Conservation (phyloP, 208 protist species). For the Vickermania ingenoplastis region DNA sequence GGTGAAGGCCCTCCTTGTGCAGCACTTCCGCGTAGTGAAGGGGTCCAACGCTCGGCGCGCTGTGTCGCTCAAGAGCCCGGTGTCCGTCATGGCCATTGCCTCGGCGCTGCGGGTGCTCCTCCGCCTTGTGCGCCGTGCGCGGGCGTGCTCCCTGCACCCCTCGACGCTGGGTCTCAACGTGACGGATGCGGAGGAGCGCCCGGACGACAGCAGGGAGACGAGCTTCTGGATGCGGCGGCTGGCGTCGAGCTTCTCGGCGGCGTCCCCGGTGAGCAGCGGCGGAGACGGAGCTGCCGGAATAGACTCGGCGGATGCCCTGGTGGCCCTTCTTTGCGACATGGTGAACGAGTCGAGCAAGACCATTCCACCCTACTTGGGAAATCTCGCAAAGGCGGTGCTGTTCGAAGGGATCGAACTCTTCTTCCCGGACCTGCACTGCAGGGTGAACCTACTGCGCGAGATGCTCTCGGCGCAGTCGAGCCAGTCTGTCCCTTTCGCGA, state of each 20-base stretch:
- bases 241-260: neutral
- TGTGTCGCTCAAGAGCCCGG: slow-evolving; percentile 36
- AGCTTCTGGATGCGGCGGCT: neutral
- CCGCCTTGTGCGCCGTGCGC: slow-evolving; percentile 51
- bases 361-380: slow-evolving; percentile 33
- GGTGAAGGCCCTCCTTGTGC: slow-evolving; percentile 36
- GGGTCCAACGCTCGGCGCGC: slow-evolving; percentile 50
- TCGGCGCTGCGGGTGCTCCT: slow-evolving; percentile 55
- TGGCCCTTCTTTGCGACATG: slow-evolving; percentile 58
- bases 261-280: neutral
- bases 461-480: slow-evolving; percentile 18
- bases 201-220: neutral
- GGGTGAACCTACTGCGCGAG: slow-evolving; percentile 57
- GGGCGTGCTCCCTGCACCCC: slow-evolving; percentile 65
- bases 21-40: slow-evolving; percentile 70
- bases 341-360: slow-evolving; percentile 58
- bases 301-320: slow-evolving; percentile 17
- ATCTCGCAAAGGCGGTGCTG: slow-evolving; percentile 36
- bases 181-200: neutral
- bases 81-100: slow-evolving; percentile 40
- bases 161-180: slow-evolving; percentile 37
- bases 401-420: slow-evolving; percentile 72
- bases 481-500: slow-evolving; percentile 2
- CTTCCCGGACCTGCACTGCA: slow-evolving; percentile 41
- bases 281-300: neutral